Evolutionary conservation across 768 basidiomycete species (phyloP).

Genomic region (Tricholoma saponaceum): DNA sequence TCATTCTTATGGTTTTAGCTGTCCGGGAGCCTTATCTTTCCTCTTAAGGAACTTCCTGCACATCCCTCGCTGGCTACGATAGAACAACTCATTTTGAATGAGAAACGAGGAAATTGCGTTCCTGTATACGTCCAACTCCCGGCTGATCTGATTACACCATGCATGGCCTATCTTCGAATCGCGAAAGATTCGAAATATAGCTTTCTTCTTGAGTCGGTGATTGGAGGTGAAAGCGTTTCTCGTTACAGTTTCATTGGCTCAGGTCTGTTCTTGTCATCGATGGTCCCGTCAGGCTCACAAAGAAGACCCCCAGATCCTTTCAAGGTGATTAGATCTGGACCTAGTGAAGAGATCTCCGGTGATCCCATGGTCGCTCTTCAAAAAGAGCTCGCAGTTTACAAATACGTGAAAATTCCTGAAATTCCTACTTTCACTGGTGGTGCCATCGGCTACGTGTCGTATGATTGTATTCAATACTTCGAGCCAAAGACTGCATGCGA

Average conservation of each 20-base stretch:
- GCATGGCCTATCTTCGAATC: conserved; percentile 92
- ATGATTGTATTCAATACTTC: conserved; percentile 95
- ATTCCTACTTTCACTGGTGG: conserved; percentile 95
- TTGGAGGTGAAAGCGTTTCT: conserved; percentile 85
- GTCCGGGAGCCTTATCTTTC: background rate
- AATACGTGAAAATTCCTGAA: conserved; percentile 89
- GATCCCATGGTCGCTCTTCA: conserved; percentile 87
- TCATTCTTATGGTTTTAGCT: background rate
- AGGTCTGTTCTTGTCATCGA: conserved; percentile 45
- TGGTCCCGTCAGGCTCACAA: background rate
- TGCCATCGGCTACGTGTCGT: conserved; percentile 95
- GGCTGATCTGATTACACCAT: conserved; percentile 95
- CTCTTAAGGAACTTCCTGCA: conserved; percentile 56
- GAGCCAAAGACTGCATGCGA: conserved; percentile 86
- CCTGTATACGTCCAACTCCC: conserved; percentile 92
- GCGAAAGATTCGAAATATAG: conserved; percentile 92
- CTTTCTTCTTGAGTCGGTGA: conserved; percentile 91
- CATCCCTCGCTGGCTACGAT: conserved; percentile 71
- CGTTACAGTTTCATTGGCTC: conserved; percentile 97
- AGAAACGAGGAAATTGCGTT: conserved; percentile 88
- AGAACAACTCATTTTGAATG: conserved; percentile 71
- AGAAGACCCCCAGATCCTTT: conserved; percentile 66
- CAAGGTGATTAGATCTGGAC: conserved; percentile 88
- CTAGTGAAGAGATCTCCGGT: conserved; percentile 74
- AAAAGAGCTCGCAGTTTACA: conserved; percentile 79